Evolutionary conservation across 805 yeast species (phyloP), one percentile per base, ranked within the genome.

Genomic region (Pichia californica): DNA sequence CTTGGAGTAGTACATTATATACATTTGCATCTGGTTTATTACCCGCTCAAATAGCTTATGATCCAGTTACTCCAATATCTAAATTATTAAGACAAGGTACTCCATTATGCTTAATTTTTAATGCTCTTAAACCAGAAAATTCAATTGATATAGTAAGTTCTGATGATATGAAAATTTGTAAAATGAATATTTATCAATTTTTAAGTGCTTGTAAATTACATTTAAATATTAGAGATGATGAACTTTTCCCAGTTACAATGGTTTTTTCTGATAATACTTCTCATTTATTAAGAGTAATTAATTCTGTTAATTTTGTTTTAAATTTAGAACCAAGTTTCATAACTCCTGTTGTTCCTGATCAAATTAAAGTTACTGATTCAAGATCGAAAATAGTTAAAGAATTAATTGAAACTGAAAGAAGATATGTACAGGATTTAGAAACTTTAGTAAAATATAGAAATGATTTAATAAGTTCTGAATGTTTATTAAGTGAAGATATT

Each of bases 11-110:
- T 50, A 69, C 70, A 43, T 58, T 76, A 36, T 68, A 67, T 55
- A 85, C 88, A 6, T 85, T 78, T 63, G 77, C 83, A 38, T 84
- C 83, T 47, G 94, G 94, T 25, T 80, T 83, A 14, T 69, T 81
- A 35, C 94, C 91, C 4, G 84, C 84, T 5, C 78, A 75, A 50
- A 72, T 76, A 47, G 74, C 76, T 50, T 83, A 86, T 56, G 99
- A 93, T 60, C 97, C 98, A 3, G 97, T 86, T 2, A 88, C 96
- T 2, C 89, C 88, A 49, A 60, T 93, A 34, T 85, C 96, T 79
- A 81, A 87, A 52, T 67, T 93, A 28, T 81, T 93, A 56, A 94
- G 91, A 55, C 88, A 85, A 56, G 99, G 98, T 10, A 82, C 94
- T 2, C 95, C 98, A 4, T 68, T 93, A 33, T 89, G 98, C 62